Evolutionary conservation across 1,284 basidiomycete species (phyloP).

Genomic region (Ustanciosporium gigantosporum): DNA sequence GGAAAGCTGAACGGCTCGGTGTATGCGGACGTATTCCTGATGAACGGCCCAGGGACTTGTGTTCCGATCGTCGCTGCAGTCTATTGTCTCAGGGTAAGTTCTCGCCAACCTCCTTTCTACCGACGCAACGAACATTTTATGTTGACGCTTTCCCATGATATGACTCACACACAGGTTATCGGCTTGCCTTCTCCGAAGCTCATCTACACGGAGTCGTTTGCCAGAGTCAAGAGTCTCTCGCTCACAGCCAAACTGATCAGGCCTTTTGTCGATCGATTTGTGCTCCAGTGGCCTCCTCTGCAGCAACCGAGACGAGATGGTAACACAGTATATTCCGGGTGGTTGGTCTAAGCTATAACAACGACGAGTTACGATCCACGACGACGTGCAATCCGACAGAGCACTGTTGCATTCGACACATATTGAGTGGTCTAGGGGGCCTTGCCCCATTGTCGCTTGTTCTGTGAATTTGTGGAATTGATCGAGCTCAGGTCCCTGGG

Average conservation of each 20-base stretch:
- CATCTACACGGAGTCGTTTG: conserved; percentile 93
- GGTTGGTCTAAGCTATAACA: conserved; percentile 30
- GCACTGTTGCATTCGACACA: neutral
- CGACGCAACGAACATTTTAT: neutral
- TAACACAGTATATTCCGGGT: conserved; percentile 29
- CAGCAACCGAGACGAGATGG: neutral
- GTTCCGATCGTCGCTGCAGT: conserved; percentile 76
- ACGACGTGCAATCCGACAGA: neutral
- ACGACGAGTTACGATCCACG: too few relatives aligned
- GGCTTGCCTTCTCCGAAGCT: conserved; percentile 74
- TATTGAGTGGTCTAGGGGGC: neutral
- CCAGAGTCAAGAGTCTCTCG: conserved; percentile 79
- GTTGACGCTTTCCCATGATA: too few relatives aligned
- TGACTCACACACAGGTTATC: conserved; percentile 68
- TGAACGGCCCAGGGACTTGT: conserved; percentile 96
- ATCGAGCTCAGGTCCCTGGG: conserved; percentile 24
- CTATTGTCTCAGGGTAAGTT: conserved; percentile 75
- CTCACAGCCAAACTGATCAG: conserved; percentile 81
- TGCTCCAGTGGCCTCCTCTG: conserved; percentile 61
- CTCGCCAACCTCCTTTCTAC: neutral
- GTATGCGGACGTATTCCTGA: conserved; percentile 77
- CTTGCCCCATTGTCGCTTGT: conserved; percentile 25
- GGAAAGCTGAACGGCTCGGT: neutral
- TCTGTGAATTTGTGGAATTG: conserved; percentile 28
- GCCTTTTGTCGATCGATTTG: conserved; percentile 78